A percentile compares a stretch with the other conserved stretches of the same genome.
phyloP scores from a whole-genome alignment of 2,329 filamentous ascomycete species.

The Aplosporella prunicola region DNA sequence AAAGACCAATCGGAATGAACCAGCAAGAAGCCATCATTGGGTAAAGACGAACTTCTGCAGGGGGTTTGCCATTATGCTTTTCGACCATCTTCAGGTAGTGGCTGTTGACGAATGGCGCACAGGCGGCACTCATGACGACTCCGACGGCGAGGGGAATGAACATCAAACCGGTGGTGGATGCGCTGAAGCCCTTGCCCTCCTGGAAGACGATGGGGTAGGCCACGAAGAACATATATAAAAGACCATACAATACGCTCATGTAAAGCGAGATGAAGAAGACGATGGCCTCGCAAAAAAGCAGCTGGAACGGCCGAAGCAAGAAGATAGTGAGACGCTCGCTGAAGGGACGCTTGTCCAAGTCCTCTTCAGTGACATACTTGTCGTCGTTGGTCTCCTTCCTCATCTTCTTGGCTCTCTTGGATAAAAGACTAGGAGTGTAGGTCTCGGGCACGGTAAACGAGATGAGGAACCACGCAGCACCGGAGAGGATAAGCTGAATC shows the following conservation, averaged over 20 bases:
- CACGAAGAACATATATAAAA: constrained; percentile 70
- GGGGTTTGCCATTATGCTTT: constrained; percentile 61
- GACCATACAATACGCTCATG: constrained; percentile 72
- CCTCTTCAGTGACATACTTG: constrained; percentile 67
- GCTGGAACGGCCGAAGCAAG: constrained; percentile 72
- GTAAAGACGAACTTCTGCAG: constrained; percentile 67
- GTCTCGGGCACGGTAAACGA: constrained; percentile 87
- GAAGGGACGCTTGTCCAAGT: constrained; percentile 64
- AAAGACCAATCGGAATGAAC: constrained; percentile 57
- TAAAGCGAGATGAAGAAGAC: constrained; percentile 76
- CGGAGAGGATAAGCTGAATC: constrained; percentile 71
- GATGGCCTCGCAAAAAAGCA: constrained; percentile 75
- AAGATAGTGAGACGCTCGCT: constrained; percentile 62
- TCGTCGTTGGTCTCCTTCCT: constrained; percentile 57
- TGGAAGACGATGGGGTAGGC: constrained; percentile 60
- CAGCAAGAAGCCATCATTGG: constrained; percentile 53
- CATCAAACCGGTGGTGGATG: constrained; percentile 70
- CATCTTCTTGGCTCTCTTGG: constrained; percentile 59
- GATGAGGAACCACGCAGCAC: constrained; percentile 62
- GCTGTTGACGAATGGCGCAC: constrained; percentile 65
- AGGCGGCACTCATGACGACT: constrained; percentile 57
- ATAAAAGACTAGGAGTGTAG: constrained; percentile 71
- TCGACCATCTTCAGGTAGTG: constrained; percentile 60
- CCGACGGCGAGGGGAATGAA: constrained; percentile 77
- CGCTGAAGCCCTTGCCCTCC: constrained; percentile 66